Evolutionary conservation across 805 yeast species (phyloP), one percentile per base, ranked within the genome.

Genomic region (Candida boidinii): DNA sequence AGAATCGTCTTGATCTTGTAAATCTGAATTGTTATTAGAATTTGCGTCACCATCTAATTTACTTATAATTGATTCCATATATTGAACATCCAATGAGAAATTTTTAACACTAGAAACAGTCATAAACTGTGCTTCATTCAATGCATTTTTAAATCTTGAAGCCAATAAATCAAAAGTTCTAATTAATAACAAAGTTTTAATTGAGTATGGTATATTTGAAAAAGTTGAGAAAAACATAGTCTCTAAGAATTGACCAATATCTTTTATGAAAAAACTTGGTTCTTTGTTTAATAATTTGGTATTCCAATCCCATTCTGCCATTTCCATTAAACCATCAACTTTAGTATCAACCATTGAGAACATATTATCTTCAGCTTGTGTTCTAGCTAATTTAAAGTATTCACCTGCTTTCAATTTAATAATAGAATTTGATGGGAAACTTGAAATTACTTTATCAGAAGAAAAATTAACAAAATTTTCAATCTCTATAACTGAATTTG

Each of bases 161-260:
- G 94, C 77, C 38, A 92, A 70, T 42, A 82, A 77, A 59, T 88
- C 97, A 52, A 84, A 85, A 18, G 90, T 86, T 49, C 94, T 73
- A 43, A 86, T 77, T 39, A 88, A 70, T n/a, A 94, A 73, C 38
- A 87, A 60, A 3, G 90, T 77, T 44, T 83, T 73, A 36, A 90
- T 77, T 5, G 82, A 71, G 28, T 69, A 68, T 0, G 97, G 96
- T 29, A 92, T 64, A 38, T 81, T 82, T 9, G 81, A 78, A 45
- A 92, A 73, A 12, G 94, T 86, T 2, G 94, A 79, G 33, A 79
- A 75, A 51, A 90, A 86, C 68, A 88, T 72, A 56, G 85, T 84
- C 42, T 82, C 83, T 49, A 90, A 66, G 54, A 79, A 92, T 36
- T 79, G 73, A 13, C 94, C 88, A 65, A 88, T 75, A 56, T 90